Conservation (phyloP, 2,329 filamentous ascomycete species). For the Penicillium corylophilum region DNA sequence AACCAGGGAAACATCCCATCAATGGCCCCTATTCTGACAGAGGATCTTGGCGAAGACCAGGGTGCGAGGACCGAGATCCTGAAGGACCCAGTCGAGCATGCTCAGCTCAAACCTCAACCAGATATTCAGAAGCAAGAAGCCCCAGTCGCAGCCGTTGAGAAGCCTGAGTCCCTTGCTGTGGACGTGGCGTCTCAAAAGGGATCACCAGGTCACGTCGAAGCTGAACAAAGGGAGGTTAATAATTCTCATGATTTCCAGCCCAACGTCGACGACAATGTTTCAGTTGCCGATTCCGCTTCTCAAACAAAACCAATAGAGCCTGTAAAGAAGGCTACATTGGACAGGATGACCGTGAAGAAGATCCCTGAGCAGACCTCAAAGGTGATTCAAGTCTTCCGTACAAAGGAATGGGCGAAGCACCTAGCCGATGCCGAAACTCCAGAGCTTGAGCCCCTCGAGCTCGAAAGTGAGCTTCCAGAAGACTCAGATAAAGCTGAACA, state of each 20-base stretch:
- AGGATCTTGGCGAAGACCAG: background rate
- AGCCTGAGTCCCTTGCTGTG: background rate
- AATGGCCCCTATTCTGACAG: background rate
- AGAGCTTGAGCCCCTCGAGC: slow-evolving; percentile 47
- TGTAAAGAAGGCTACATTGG: slow-evolving; percentile 29
- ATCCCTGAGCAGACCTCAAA: slow-evolving; percentile 72
- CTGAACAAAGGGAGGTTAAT: background rate
- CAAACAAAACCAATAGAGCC: slow-evolving; percentile 3
- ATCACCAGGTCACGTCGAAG: background rate
- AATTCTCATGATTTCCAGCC: background rate
- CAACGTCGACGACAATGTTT: background rate
- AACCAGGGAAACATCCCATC: background rate
- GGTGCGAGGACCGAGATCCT: background rate
- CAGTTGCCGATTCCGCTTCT: background rate
- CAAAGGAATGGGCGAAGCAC: slow-evolving; percentile 96
- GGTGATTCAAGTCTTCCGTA: slow-evolving; percentile 78
- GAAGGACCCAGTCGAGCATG: background rate
- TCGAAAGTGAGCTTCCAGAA: slow-evolving; percentile 37
- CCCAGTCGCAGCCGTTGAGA: background rate
- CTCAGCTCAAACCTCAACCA: background rate
- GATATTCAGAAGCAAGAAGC: background rate
- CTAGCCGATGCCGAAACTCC: slow-evolving; percentile 74
- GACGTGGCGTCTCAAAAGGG: background rate
- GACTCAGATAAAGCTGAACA: slow-evolving; percentile 45
- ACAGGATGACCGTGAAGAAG: slow-evolving; percentile 47